Evolutionary conservation across 1,139 yeast species (phyloP), one percentile per base, ranked within the genome.

Genomic region (Hanseniaspora uvarum): DNA sequence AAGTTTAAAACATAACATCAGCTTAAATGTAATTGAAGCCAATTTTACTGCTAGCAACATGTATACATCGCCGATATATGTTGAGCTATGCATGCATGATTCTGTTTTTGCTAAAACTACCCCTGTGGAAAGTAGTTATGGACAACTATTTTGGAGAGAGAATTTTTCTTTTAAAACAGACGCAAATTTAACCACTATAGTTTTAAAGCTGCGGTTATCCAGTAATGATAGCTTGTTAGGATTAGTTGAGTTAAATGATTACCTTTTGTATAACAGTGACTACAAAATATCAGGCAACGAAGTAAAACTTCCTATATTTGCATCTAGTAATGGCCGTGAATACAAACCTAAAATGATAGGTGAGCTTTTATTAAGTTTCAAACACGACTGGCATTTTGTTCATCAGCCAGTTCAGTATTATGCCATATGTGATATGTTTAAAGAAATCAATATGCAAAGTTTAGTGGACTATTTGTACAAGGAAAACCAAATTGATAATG

Each of bases 121-220:
- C 0, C 68, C 75, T 21, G 85, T 82, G 0, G 46, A 38, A 24
- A 67, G 70, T 38, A 71, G 72, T 18, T 56, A 76, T 0, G 61
- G 65, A 11, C 72, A 75, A 56, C 85, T 86, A 3, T 84, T 84
- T 63, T 84, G 89, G 86, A 80, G 84, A 63, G 89, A 84, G 61
- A 76, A 73, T 46, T 79, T 81, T 61, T 68, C 74, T 2, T 68
- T 85, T 11, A 53, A 53, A 38, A 44, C 34, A 18, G 78, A 80
- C 54, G 70, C 81, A 30, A 72, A 86, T 0, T 71, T 81, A 16
- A 72, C 75, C 50, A 75, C 83, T 0, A 77, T 76, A 56, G 72
- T 73, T 63, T 69, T 81, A 51, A 76, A 74, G 55, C 73, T 83
- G 12, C 64, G 70, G 48, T 56, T 58, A 47, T 68, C 73, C 47